Base-by-base conservation (phyloP, 2,329 filamentous ascomycete species). In the Trichoderma gracile region DNA sequence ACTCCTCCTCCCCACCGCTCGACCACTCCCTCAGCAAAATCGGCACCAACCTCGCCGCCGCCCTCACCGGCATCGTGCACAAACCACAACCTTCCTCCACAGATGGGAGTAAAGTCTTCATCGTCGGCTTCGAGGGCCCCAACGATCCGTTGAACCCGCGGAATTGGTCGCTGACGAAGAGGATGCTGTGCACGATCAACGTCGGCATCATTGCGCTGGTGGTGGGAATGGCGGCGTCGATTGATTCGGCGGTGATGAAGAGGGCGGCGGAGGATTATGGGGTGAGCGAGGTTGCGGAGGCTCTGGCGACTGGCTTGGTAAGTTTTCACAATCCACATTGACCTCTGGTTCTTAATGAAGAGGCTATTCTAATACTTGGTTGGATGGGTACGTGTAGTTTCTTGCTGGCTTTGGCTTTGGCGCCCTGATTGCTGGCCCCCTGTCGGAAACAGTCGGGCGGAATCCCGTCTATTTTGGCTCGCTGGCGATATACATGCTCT, bases 341-440 rank as follows among this genome's bases (percentile, higher is more conserved):
- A 27, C n/a, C 6, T 5, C 27, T 7, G 27, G 8, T 27, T 27
- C 27, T 7, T 7, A 27, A 27, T 27, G 27, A 27, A 3, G 27
- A 5, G 27, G 3, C 8, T 27, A 27, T 27, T 3, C 21, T 21
- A 0, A 30, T 25, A 30, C 17, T 23, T 19, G 8, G 15, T 25
- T 61, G n/a, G 1, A 33, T 33, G 30, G 30, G 10, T 30, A 30
- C 17, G 33, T 2, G 33, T 4, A 61, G 58, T 61, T 61, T 3
- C 58, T 61, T 25, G 40, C 40, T 9, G 58, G 58, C 12, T 61
- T 61, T 45, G 58, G 58, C 23, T 61, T 61, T 17, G 58, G 58
- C 40, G 58, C 58, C 7, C 58, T 61, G 5, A 25, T 61, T 15
- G 58, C 58, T 3, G 58, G 58, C 10, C 58, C 58, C 15, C 5